These are phyloP conservation scores for Zymoseptoria brevis DNA, from an alignment of 2,329 filamentous ascomycete species.

Conservation along the genomic window DNA sequence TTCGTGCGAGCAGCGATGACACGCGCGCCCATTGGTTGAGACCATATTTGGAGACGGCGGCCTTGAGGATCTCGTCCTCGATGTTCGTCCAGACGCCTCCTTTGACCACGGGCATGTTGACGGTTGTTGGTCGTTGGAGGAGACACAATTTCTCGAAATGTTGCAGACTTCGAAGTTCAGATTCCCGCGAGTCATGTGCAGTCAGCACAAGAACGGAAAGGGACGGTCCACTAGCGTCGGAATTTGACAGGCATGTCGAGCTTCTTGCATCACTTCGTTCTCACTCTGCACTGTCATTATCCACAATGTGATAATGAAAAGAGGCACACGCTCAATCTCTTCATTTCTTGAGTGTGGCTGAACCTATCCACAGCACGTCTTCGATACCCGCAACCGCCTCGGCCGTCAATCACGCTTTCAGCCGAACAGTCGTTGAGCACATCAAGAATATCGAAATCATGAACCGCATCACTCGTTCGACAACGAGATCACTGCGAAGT, in stretches of 20 bases:
- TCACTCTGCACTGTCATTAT: not conserved
- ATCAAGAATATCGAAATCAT: not conserved
- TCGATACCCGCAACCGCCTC: not conserved
- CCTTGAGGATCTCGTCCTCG: conserved; percentile 94
- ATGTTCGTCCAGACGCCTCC: conserved; percentile 63
- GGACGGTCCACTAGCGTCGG: not conserved
- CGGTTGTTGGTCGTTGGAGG: conserved; percentile 2
- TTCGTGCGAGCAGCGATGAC: conserved; percentile 90
- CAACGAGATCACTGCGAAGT: not conserved
- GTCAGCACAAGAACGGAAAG: not conserved
- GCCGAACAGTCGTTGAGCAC: not conserved
- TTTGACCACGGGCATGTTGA: conserved; percentile 57
- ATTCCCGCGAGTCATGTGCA: conserved; percentile 6
- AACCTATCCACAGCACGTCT: not conserved
- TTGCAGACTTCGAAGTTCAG: conserved; percentile 1
- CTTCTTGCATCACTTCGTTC: not conserved
- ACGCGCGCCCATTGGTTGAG: conserved; percentile 98
- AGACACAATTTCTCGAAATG: not conserved
- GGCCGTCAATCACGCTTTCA: too few relatives aligned
- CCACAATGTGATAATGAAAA: not conserved
- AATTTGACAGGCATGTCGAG: not conserved
- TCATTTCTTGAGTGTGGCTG: too few relatives aligned
- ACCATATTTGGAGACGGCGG: conserved; percentile 87
- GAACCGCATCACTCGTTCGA: not conserved
- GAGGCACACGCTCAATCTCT: not conserved